phyloP scores from a whole-genome alignment of 805 yeast species.

The Ascoidea tarda region DNA sequence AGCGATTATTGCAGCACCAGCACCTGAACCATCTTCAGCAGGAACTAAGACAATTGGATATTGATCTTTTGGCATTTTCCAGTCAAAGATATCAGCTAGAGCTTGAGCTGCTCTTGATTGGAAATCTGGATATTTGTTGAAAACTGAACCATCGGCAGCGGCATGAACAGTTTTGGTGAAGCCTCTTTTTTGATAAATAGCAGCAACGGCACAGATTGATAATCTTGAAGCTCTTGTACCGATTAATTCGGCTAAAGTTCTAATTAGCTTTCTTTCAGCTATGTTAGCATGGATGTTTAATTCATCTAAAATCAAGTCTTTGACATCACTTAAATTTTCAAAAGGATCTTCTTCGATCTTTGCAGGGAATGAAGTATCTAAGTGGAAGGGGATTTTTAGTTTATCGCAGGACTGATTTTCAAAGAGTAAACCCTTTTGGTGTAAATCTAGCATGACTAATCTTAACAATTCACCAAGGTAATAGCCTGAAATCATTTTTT shows the following conservation, averaged over 20 bases:
- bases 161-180: conserved; percentile 58
- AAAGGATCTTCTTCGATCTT: conserved; percentile 80
- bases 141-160: conserved; percentile 97
- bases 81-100: conserved; percentile 76
- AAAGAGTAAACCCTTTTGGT: conserved; percentile 52
- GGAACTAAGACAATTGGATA: conserved; percentile 80
- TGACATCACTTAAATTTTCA: conserved; percentile 68
- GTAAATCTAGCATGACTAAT: conserved; percentile 60
- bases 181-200: conserved; percentile 77
- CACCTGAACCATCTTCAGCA: conserved; percentile 98
- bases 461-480: conserved; percentile 89
- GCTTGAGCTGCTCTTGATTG: conserved; percentile 80
- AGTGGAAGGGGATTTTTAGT: conserved; percentile 48
- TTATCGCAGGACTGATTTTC: conserved; percentile 50
- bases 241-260: conserved; percentile 71
- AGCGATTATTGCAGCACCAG: conserved; percentile 97
- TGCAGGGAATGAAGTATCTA: conserved; percentile 87
- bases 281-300: conserved; percentile 54
- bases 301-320: conserved; percentile 42
- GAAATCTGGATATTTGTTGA: conserved; percentile 87
- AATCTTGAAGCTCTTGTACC: conserved; percentile 91
- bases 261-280: conserved; percentile 71
- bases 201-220: conserved; percentile 91
- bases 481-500: conserved; percentile 95
- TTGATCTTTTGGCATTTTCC: conserved; percentile 35